Evolutionary conservation across 495 filamentous ascomycete genomes (phyloP).

Genomic region (Penicillium argentinense): DNA sequence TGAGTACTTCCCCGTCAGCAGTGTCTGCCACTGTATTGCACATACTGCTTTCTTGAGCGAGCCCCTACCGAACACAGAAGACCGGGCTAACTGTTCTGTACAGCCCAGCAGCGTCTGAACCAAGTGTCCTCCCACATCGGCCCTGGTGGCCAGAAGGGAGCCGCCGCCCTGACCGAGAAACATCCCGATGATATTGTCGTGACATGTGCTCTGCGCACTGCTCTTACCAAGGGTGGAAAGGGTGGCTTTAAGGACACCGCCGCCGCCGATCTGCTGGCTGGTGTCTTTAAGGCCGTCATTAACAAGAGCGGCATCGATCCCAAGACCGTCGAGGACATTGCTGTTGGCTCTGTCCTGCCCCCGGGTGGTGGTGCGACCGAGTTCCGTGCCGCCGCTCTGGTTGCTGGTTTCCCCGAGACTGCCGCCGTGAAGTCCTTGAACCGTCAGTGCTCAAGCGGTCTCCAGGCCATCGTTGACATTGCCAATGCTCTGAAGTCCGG

Average conservation of each 20-base stretch:
- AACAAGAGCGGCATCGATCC: constrained; percentile 85
- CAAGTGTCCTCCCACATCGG: constrained; percentile 64
- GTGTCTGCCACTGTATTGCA: not conserved
- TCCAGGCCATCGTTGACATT: constrained; percentile 89
- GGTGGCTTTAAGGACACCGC: constrained; percentile 93
- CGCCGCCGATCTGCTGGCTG: constrained; percentile 81
- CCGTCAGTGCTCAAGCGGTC: constrained; percentile 85
- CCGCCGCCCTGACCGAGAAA: constrained; percentile 57
- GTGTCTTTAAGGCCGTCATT: constrained; percentile 77
- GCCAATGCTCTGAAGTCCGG: constrained; percentile 84
- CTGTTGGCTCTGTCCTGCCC: constrained; percentile 86
- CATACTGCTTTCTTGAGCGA: constrained; percentile 1
- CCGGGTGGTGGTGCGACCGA: constrained; percentile 96
- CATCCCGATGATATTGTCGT: constrained; percentile 81
- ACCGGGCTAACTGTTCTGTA: constrained; percentile 5
- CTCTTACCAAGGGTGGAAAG: constrained; percentile 89
- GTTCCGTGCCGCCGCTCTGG: constrained; percentile 88
- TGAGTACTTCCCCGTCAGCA: constrained; percentile 18
- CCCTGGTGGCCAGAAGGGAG: constrained; percentile 43
- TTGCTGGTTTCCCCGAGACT: constrained; percentile 85
- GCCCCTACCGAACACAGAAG: too few species aligned
- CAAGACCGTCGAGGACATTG: constrained; percentile 81
- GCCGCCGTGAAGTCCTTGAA: constrained; percentile 84
- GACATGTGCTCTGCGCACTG: constrained; percentile 86
- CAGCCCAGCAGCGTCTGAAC: constrained; percentile 61